Base-by-base conservation (phyloP, 148 eudicot species). In the Amaranthus cruentus region DNA sequence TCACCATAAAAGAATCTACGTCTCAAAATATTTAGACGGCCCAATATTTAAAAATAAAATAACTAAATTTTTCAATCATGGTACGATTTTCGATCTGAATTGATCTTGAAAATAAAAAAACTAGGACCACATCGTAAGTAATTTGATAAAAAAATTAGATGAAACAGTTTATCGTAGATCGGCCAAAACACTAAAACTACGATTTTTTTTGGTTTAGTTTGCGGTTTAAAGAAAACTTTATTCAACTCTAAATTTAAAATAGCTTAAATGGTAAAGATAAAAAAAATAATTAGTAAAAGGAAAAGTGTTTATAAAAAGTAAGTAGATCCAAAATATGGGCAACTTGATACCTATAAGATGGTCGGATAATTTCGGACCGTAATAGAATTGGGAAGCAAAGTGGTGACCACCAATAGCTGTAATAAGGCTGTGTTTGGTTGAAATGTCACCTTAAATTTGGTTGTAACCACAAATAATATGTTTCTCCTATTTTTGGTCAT, bases 381-480 rank as follows among this genome's bases (percentile, higher is more conserved):
- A 64, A 62, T 70, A 70, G 50, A 63, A 47, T 42, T 55, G 78
- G 61, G 78, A 79, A 51, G 71, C 78, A 79, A 62, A 55, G 28
- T 15, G n/a, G 71, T 77, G 75, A 56, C 75, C 76, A 77, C 76
- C 54, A 49, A 70, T 62, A 69, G 81, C 77, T 79, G 70, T 73
- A 68, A 14, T 43, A 73, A 53, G 43, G 65, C 74, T 74, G 77
- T 78, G 70, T 13, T 62, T 59, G 13, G 66, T 75, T 75, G 77
- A 78, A 42, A 66, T 78, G 68, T 78, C 73, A 61, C 68, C 73
- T 73, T 53, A 53, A 46, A 68, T 68, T 50, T 72, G 73, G 48
- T 73, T 73, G 73, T 73, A 46, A 46, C 38, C 38, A 66, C 76
- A 60, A 59, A 73, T 2, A 38, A 9, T 53, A 7, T 28, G 38